Evolutionary conservation across 2,329 filamentous ascomycete genomes (phyloP).

Genomic region (Verticillium dahliae): DNA sequence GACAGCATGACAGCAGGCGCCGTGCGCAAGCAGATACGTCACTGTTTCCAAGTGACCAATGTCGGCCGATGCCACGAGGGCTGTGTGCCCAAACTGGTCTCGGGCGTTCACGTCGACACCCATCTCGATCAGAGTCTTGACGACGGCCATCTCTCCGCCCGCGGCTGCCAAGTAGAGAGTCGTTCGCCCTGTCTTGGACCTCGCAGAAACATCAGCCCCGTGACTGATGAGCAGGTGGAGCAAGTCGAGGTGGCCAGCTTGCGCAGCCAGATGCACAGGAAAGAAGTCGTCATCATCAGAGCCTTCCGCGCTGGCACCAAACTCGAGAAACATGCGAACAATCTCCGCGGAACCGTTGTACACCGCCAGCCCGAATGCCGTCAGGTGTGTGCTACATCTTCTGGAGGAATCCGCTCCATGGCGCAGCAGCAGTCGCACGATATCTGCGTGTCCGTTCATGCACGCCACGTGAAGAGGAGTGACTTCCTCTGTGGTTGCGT

Average conservation of each 20-base stretch:
- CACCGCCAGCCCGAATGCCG: background rate
- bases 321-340: too few species aligned
- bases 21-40: too few species aligned
- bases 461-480: background rate
- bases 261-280: background rate
- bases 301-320: too few species aligned
- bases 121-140: background rate
- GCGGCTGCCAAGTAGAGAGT: too few species aligned
- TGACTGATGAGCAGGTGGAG: slow-evolving; percentile 5
- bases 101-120: background rate
- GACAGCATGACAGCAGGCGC: too few species aligned
- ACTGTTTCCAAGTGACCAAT: too few species aligned
- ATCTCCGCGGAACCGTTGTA: too few species aligned
- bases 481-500: background rate
- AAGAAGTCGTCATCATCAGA: too few species aligned
- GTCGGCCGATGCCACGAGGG: too few species aligned
- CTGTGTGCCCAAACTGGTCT: background rate
- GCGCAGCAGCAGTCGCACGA: background rate
- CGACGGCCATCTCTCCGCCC: too few species aligned
- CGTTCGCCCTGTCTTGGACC: background rate
- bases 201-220: slow-evolving; percentile 1
- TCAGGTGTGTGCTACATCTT: too few species aligned
- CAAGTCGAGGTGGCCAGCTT: slow-evolving; percentile 5
- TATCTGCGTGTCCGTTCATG: background rate
- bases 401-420: background rate